Conservation (phyloP, 495 filamentous ascomycete species). For the Collariella sp. region DNA sequence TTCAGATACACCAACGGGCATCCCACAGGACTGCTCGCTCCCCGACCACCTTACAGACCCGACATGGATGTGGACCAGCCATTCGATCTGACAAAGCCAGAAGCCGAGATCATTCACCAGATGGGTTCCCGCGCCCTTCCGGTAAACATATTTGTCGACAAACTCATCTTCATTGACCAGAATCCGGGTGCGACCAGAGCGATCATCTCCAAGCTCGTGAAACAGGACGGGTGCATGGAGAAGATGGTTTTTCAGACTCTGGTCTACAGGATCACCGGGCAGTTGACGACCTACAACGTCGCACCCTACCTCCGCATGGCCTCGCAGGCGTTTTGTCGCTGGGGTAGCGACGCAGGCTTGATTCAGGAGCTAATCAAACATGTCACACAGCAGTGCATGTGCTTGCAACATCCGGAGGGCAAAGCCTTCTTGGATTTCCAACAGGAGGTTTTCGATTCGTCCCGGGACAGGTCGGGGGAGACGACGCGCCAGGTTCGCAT, state of each 20-base stretch:
- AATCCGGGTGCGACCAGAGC: constrained; percentile 34
- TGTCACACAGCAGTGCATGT: constrained; percentile 30
- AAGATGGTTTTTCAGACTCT: constrained; percentile 27
- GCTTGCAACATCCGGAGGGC: constrained; percentile 34
- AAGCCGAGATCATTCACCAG: constrained; percentile 36
- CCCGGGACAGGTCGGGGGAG: constrained; percentile 17
- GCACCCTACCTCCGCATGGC: constrained; percentile 33
- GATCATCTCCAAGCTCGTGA: constrained; percentile 39
- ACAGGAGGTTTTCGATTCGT: constrained; percentile 26
- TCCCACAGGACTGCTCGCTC: not conserved
- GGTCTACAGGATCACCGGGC: constrained; percentile 26
- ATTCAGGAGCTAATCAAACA: constrained; percentile 29
- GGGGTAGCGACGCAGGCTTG: constrained; percentile 18
- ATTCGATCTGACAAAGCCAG: constrained; percentile 31
- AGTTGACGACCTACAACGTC: constrained; percentile 20
- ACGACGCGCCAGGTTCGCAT: constrained; percentile 20
- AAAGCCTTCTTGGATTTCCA: constrained; percentile 38
- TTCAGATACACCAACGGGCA: constrained; percentile 4
- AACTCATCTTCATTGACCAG: constrained; percentile 42
- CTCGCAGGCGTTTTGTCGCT: constrained; percentile 27
- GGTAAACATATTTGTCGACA: constrained; percentile 42
- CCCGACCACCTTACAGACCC: constrained; percentile 20
- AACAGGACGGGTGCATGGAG: constrained; percentile 30
- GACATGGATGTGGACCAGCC: constrained; percentile 14
- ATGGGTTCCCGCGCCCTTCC: constrained; percentile 29